phyloP scores from a whole-genome alignment of 441 rosid species.

The Rhodomyrtus psidioides region DNA sequence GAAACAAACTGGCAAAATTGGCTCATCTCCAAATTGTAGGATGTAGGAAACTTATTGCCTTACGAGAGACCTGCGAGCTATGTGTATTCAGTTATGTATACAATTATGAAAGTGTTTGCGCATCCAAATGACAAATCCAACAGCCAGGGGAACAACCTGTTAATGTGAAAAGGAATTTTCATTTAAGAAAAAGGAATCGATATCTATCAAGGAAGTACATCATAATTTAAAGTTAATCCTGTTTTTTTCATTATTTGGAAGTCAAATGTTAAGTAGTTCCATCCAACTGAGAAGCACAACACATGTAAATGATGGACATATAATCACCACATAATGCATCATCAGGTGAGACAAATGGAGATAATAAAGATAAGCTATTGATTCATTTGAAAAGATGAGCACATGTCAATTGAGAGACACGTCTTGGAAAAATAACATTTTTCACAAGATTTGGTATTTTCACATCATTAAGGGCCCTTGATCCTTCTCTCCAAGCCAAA shows the following conservation, averaged over 20 bases:
- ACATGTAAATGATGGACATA: neutral
- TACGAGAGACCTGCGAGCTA: neutral
- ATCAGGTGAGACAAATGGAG: neutral
- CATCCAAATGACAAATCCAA: neutral
- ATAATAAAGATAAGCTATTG: neutral
- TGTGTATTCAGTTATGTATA: neutral
- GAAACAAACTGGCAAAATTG: neutral
- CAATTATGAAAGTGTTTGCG: neutral
- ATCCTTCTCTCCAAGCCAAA: neutral
- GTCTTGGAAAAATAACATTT: neutral
- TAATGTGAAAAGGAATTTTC: neutral
- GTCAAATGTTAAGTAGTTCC: neutral
- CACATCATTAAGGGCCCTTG: neutral
- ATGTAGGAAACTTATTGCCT: neutral
- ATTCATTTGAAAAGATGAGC: neutral
- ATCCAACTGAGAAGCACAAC: neutral
- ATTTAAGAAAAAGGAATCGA: neutral
- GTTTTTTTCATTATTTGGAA: neutral
- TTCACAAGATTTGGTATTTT: neutral
- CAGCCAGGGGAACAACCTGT: neutral
- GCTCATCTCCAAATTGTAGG: neutral
- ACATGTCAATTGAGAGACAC: neutral
- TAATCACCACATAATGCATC: neutral
- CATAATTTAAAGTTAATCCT: neutral
- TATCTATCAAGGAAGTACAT: neutral